Evolutionary conservation across 345 rosid genomes (phyloP), one percentile per base, ranked within the genome.

Genomic region (Gossypium turneri): DNA sequence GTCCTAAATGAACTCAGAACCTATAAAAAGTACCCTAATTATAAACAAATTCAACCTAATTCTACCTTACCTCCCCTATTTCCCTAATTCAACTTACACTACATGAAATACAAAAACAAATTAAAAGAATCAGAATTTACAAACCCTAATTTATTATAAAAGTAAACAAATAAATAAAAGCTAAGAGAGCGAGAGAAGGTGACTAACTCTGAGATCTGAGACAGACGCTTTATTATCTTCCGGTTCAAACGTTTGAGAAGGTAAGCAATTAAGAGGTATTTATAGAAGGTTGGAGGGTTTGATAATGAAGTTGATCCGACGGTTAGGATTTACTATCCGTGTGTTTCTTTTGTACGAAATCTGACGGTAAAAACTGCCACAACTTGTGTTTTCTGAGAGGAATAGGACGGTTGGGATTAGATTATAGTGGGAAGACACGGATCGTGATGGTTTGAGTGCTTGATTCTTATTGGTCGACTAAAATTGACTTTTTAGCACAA

Each of bases 381-480:
- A 61, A 63, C 15, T 68, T 91, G 97, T 91, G 97, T 83, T 91
- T 89, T 83, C 88, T 88, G 69, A 2, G 0, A 1, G 2, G 16
- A 2, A 7, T 50, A 63, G 78, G 73, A 81, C 86, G 90, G 90
- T 72, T 11, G n/a, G 2, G 90, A 91, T 90, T 67, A 0, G 38
- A 11, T 0, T 15, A 61, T 15, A 25, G 4, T 13, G 29, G 12
- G 52, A 7, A 29, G 81, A 76, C 88, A 25, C 85, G 91, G 97
- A 91, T 91, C 79, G 51, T 17, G 41, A 44, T 2, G 38, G 16
- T 53, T 57, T 15, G 11, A 25, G 52, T 74, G 51, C 72, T 45
- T 5, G 52, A 65, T 58, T 58, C 62, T 51, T 3, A 3, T 51
- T 51, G 55, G 55, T 51, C 41, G 41, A 34, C 41, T 2, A 34